Evolutionary conservation across 2,329 filamentous ascomycete species (phyloP).

Genomic region (Fusarium piperis): DNA sequence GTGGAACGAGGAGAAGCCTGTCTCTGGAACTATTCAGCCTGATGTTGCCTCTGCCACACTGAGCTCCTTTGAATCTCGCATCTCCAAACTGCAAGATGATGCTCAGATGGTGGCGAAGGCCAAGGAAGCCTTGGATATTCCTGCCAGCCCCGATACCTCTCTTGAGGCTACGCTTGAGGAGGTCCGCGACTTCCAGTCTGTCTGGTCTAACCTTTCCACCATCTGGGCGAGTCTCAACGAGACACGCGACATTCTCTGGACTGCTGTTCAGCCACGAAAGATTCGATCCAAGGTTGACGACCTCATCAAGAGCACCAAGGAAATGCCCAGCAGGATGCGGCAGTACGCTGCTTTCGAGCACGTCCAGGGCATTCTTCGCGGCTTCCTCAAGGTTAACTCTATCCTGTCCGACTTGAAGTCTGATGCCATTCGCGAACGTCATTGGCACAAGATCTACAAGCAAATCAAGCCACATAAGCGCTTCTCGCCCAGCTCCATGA

Average conservation of each 20-base stretch:
- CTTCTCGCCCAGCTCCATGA: constrained; percentile 94
- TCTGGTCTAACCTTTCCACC: constrained; percentile 94
- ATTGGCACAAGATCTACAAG: constrained; percentile 99
- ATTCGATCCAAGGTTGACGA: constrained; percentile 88
- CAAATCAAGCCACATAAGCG: constrained; percentile 90
- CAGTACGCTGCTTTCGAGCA: constrained; percentile 99
- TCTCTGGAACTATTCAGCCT: constrained; percentile 92
- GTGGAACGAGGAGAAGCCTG: constrained; percentile 97
- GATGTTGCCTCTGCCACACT: constrained; percentile 87
- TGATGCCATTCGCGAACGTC: constrained; percentile 93
- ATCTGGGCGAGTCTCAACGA: constrained; percentile 98
- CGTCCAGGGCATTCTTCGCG: constrained; percentile 88
- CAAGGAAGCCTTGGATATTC: constrained; percentile 94
- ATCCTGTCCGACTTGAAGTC: constrained; percentile 92
- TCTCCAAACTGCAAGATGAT: constrained; percentile 86
- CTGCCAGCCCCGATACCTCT: constrained; percentile 80
- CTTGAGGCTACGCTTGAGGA: constrained; percentile 90
- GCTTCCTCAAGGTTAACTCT: constrained; percentile 89
- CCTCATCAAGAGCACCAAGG: constrained; percentile 96
- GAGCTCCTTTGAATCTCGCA: constrained; percentile 81
- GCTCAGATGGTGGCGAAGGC: constrained; percentile 94
- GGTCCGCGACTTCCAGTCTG: constrained; percentile 98
- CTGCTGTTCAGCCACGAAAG: constrained; percentile 93
- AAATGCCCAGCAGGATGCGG: constrained; percentile 98
- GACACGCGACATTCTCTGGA: constrained; percentile 92